These are phyloP conservation scores for Schwanniomyces pseudopolymorphus DNA, from an alignment of 805 yeast genomes.

Conservation along the genomic window DNA sequence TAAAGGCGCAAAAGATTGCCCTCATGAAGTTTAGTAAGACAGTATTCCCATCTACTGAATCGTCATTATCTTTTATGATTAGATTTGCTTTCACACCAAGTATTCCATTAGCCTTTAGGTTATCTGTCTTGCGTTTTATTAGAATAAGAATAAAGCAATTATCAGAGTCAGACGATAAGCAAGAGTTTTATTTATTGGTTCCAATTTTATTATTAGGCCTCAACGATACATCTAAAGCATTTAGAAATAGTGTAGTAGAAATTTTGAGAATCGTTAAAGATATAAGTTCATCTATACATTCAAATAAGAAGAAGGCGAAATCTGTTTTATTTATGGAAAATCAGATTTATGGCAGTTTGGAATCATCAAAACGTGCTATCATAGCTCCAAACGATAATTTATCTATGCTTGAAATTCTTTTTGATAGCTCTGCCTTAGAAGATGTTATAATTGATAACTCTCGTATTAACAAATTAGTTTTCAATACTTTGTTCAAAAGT, in stretches of 20 bases:
- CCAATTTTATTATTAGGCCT: constrained; percentile 61
- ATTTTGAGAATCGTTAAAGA: constrained; percentile 23
- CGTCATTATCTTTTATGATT: constrained; percentile 56
- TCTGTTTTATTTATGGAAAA: constrained; percentile 46
- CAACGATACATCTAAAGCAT: constrained; percentile 46
- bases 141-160: constrained; percentile 32
- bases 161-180: constrained; percentile 19
- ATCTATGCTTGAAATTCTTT: constrained; percentile 30
- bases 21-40: constrained; percentile 13
- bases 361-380: constrained; percentile 49
- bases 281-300: constrained; percentile 36
- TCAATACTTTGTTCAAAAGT: constrained; percentile 40
- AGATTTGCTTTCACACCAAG: constrained; percentile 57
- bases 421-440: constrained; percentile 17
- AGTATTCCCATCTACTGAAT: constrained; percentile 39
- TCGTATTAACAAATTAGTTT: constrained; percentile 23
- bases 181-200: constrained; percentile 49
- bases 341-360: constrained; percentile 55
- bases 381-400: constrained; percentile 67
- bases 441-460: constrained; percentile 30
- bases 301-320: constrained; percentile 33
- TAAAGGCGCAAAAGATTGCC: constrained; percentile 12
- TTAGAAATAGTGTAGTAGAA: constrained; percentile 40
- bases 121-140: constrained; percentile 46
- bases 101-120: constrained; percentile 58